Percentiles rank a stretch among this genome's conserved stretches.
Conservation (phyloP, 1,284 basidiomycete species). For the Ustilago loliicola region DNA sequence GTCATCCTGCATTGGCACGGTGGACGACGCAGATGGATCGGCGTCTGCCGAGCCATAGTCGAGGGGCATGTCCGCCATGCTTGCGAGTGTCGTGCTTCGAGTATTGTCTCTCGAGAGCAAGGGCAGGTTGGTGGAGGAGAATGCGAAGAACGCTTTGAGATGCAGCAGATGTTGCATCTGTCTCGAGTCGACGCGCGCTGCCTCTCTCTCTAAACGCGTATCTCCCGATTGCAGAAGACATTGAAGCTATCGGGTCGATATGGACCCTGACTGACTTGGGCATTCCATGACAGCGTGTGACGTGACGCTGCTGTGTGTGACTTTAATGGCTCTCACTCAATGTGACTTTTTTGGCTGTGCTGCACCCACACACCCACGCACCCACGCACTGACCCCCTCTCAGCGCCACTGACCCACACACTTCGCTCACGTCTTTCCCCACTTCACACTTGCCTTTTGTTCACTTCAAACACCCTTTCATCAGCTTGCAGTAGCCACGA, state of each 20-base stretch:
- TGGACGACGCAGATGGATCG: conserved; percentile 3
- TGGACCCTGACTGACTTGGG: not conserved
- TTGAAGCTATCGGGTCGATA: not conserved
- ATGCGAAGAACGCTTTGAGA: not conserved
- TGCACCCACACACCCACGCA: not conserved
- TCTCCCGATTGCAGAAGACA: not conserved
- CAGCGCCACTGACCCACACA: not conserved
- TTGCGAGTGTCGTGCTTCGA: not conserved
- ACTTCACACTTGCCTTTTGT: not conserved
- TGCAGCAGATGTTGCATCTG: conserved; percentile 1
- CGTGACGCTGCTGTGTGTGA: not conserved
- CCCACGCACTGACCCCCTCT: not conserved
- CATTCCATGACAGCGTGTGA: not conserved
- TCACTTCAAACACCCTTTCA: conserved; percentile 1
- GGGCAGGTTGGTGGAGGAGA: conserved; percentile 7
- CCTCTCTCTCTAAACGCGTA: not conserved
- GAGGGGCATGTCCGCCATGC: conserved; percentile 42
- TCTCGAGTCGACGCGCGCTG: not conserved
- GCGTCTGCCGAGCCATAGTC: conserved; percentile 44
- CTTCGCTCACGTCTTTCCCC: not conserved
- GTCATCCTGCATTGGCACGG: conserved; percentile 29
- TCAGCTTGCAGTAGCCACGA: not conserved
- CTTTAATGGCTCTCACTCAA: too few species aligned
- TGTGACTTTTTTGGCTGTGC: conserved; percentile 2
- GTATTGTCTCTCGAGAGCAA: not conserved